A percentile compares a stretch with the other conserved stretches of the same genome.
These are phyloP conservation scores for Sclerotinia minor DNA, from an alignment of 2,329 filamentous ascomycete genomes.

Conservation along the genomic window DNA sequence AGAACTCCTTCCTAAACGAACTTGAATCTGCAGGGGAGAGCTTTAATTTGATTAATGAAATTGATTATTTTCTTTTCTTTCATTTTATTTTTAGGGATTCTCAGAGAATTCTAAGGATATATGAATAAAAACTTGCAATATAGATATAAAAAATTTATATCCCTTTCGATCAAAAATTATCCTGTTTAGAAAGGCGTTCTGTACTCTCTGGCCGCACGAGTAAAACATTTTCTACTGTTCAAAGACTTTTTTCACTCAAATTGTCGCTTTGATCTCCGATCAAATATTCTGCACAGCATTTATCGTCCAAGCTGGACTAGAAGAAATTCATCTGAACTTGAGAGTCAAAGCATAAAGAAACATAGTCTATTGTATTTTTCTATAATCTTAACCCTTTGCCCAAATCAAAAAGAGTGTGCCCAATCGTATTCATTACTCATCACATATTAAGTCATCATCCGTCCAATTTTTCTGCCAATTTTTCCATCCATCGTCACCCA, in stretches of 20 bases:
- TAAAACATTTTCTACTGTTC: neutral
- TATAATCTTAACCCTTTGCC: neutral
- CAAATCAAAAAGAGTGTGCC: constrained; percentile 17
- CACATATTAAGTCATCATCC: neutral
- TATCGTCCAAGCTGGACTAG: constrained; percentile 10
- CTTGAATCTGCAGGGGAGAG: too few species aligned
- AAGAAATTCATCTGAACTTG: neutral
- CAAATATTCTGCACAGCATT: neutral
- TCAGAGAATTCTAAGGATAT: too few species aligned
- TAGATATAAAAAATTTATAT: too few species aligned
- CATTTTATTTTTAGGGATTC: too few species aligned
- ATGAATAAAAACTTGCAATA: too few species aligned
- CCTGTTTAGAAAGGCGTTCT: too few species aligned
- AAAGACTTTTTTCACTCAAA: neutral
- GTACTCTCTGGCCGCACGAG: too few species aligned
- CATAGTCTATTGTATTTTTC: neutral
- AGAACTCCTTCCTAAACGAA: too few species aligned
- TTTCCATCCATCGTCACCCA: neutral
- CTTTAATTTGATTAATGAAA: too few species aligned
- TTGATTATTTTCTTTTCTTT: too few species aligned
- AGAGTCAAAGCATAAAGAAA: constrained; percentile 8
- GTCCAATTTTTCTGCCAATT: neutral
- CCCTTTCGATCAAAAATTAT: too few species aligned
- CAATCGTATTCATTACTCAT: constrained; percentile 9
- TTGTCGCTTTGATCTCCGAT: neutral